These are phyloP conservation scores for Boletus barrowsii DNA, from an alignment of 768 basidiomycete genomes.

Conservation along the genomic window DNA sequence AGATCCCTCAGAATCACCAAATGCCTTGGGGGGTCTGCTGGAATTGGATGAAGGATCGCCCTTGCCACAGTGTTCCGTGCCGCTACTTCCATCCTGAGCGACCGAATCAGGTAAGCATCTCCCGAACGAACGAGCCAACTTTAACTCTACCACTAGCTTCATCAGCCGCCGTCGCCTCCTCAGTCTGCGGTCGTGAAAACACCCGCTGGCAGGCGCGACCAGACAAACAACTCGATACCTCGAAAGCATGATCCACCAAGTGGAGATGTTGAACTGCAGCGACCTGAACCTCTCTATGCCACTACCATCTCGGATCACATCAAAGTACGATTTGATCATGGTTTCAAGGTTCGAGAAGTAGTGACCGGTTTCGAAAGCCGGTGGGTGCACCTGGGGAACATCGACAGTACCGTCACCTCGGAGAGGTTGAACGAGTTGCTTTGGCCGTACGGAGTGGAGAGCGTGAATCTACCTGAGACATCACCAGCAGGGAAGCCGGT, in stretches of 20 bases:
- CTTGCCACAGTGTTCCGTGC: neutral
- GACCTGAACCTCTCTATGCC: constrained; percentile 20
- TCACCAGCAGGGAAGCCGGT: constrained; percentile 18
- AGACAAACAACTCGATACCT: neutral
- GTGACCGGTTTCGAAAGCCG: constrained; percentile 69
- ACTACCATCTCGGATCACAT: constrained; percentile 52
- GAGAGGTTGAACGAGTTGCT: constrained; percentile 39
- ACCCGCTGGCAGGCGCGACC: neutral
- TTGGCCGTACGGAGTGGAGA: constrained; percentile 40
- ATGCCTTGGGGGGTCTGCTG: neutral
- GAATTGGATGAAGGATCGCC: neutral
- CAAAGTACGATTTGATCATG: constrained; percentile 53
- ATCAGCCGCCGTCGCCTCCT: neutral
- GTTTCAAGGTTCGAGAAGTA: constrained; percentile 57
- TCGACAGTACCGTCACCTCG: constrained; percentile 39
- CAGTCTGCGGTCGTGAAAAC: neutral
- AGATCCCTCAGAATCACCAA: neutral
- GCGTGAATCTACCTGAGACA: constrained; percentile 33
- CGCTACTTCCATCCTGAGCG: constrained; percentile 6
- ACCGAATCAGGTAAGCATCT: constrained; percentile 8
- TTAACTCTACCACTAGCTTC: neutral
- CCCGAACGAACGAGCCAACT: neutral
- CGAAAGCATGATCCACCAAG: constrained; percentile 1
- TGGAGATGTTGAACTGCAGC: constrained; percentile 1
- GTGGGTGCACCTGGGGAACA: constrained; percentile 52